phyloP scores from a whole-genome alignment of 345 rosid genomes.

The Syzygium jambos region DNA sequence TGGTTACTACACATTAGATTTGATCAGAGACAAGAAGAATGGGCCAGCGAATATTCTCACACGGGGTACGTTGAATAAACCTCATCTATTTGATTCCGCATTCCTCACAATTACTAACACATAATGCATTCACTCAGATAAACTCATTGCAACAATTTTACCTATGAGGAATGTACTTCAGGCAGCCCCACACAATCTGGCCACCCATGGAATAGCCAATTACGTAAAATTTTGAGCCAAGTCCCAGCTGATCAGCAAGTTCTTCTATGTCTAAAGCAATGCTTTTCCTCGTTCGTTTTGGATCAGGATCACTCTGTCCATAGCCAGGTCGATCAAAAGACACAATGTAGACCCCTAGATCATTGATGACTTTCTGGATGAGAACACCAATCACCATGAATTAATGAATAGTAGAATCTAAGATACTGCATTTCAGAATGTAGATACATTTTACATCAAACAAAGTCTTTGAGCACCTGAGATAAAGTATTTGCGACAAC shows the following conservation, averaged over 20 bases:
- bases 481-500: neutral
- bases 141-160: neutral
- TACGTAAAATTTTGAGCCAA: constrained; percentile 8
- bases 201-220: constrained; percentile 12
- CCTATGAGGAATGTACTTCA: constrained; percentile 17
- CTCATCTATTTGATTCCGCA: neutral
- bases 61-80: neutral
- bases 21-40: neutral
- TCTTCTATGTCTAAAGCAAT: constrained; percentile 11
- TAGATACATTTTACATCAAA: neutral
- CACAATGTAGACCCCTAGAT: constrained; percentile 6
- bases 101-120: neutral
- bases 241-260: constrained; percentile 14
- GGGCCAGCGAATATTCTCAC: neutral
- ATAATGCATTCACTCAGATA: neutral
- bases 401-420: neutral
- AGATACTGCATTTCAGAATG: neutral
- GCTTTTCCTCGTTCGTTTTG: constrained; percentile 5
- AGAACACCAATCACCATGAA: neutral
- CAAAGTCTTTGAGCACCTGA: neutral
- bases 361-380: constrained; percentile 4
- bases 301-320: constrained; percentile 15
- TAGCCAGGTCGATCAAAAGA: constrained; percentile 19
- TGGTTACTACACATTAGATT: neutral
- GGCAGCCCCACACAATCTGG: constrained; percentile 8